Percentiles rank a stretch among this genome's conserved stretches.
phyloP scores from a whole-genome alignment of 306 rosid species.

The Astragalus membranaceus region DNA sequence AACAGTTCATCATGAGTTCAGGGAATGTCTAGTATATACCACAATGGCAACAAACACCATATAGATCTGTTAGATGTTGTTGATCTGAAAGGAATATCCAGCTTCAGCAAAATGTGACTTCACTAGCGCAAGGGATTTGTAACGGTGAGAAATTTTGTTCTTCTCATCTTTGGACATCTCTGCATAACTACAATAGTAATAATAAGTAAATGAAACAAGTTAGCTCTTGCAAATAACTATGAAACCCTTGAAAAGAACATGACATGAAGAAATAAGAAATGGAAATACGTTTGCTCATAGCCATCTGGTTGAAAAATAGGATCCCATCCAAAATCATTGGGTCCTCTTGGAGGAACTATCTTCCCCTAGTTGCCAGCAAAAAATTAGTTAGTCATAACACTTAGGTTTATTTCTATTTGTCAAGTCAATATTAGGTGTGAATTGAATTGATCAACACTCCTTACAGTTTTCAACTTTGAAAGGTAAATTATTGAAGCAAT shows the following conservation, averaged over 20 bases:
- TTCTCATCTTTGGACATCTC: constrained; percentile 94
- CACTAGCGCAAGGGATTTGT: constrained; percentile 66
- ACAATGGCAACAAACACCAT: neutral
- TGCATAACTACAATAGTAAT: constrained; percentile 51
- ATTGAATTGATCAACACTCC: neutral
- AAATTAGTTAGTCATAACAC: neutral
- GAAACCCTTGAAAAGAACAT: constrained; percentile 9
- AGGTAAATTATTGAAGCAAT: neutral
- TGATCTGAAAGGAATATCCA: constrained; percentile 45
- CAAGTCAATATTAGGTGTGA: neutral
- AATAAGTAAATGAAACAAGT: neutral
- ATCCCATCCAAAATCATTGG: constrained; percentile 95
- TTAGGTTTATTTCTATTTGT: neutral
- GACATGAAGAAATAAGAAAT: neutral
- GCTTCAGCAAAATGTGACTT: constrained; percentile 89
- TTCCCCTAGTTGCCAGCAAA: constrained; percentile 50
- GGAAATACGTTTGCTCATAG: constrained; percentile 63
- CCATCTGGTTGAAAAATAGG: constrained; percentile 90
- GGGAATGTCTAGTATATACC: neutral
- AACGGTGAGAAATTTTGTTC: constrained; percentile 87
- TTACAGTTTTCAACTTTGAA: neutral
- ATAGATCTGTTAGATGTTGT: constrained; percentile 17
- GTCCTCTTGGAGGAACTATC: constrained; percentile 86
- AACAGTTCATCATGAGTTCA: neutral
- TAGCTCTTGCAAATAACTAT: constrained; percentile 17